Conservation (phyloP, 2,329 filamentous ascomycete species). For the Xylariaceae sp. region DNA sequence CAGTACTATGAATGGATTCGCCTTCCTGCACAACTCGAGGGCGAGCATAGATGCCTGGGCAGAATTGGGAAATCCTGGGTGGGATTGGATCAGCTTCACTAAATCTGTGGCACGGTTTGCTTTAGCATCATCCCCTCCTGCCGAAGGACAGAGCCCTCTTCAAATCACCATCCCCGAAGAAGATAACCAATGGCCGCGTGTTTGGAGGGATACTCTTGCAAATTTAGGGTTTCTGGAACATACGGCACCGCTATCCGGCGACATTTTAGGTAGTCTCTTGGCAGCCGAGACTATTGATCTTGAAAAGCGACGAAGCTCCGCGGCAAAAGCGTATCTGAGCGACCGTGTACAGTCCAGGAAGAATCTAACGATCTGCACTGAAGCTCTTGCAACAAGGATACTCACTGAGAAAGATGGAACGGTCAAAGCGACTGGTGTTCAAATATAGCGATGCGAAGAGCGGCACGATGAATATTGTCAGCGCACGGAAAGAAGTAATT, state of each 20-base stretch:
- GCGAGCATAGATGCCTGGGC: not conserved
- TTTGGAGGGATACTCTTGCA: not conserved
- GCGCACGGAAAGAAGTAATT: conserved; percentile 38
- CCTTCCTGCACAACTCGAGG: not conserved
- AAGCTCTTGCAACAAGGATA: conserved; percentile 7
- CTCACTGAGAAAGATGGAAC: conserved; percentile 6
- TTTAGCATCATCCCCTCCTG: too few species aligned
- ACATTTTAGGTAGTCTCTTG: not conserved
- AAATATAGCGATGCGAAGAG: conserved; percentile 3
- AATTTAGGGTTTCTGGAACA: not conserved
- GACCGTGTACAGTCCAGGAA: not conserved
- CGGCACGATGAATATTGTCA: conserved; percentile 15
- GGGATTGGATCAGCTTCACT: not conserved
- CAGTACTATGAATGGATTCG: not conserved
- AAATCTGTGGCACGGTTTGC: not conserved
- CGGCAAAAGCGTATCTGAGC: not conserved
- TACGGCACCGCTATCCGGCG: not conserved
- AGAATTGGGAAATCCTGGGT: not conserved
- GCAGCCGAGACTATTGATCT: conserved; percentile 1
- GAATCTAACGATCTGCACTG: conserved; percentile 14
- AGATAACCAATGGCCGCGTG: not conserved
- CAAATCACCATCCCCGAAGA: not conserved
- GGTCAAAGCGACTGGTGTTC: conserved; percentile 9
- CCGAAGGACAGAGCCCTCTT: not conserved
- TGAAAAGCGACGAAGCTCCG: not conserved